A percentile compares a stretch with the other conserved stretches of the same genome.
phyloP scores from a whole-genome alignment of 805 yeast species.

The Maudiozyma bulderi region DNA sequence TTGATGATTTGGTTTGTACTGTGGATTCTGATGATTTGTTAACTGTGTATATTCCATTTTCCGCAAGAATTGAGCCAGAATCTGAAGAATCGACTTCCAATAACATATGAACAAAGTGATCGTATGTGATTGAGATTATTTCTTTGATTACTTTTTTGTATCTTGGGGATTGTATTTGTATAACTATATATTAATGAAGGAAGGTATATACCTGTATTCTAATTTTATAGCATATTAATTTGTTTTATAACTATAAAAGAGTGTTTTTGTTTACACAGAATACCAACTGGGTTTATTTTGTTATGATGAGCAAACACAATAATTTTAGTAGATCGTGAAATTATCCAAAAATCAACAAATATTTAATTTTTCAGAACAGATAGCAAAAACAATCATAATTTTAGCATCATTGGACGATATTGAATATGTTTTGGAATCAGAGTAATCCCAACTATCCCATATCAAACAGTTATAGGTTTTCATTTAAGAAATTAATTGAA shows the following conservation, averaged over 20 bases:
- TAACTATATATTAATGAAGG: not conserved
- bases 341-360: not conserved
- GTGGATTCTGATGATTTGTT: constrained; percentile 24
- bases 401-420: too few relatives aligned
- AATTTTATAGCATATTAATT: not conserved
- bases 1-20: constrained; percentile 19
- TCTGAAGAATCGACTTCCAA: constrained; percentile 6
- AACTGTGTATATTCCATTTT: constrained; percentile 23
- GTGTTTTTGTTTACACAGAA: not conserved
- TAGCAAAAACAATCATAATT: too few relatives aligned
- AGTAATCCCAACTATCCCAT: too few relatives aligned
- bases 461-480: too few relatives aligned
- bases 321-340: not conserved
- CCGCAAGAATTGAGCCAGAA: constrained; percentile 14
- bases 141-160: not conserved
- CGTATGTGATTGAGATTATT: not conserved
- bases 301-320: not conserved
- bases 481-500: too few relatives aligned
- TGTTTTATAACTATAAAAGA: not conserved
- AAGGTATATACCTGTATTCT: not conserved
- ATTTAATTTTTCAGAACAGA: too few relatives aligned
- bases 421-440: too few relatives aligned
- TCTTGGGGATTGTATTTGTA: not conserved
- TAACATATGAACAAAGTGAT: not conserved
- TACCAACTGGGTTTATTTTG: not conserved